Evolutionary conservation across 106 monocot genomes (phyloP), one percentile per base, ranked within the genome.

Genomic region (Hemerocallis citrina): DNA sequence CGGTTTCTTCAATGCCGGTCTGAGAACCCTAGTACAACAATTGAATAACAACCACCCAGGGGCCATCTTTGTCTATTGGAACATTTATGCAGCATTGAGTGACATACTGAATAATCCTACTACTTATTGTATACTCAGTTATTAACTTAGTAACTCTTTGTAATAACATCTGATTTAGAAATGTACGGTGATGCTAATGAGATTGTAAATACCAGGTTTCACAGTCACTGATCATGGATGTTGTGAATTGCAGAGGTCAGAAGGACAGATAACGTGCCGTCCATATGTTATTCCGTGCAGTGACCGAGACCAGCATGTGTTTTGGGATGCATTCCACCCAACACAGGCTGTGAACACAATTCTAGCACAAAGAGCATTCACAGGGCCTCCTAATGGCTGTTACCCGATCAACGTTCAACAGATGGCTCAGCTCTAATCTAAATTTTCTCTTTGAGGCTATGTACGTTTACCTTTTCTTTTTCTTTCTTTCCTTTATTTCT

Each of bases 241-340:
- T 42, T 85, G 89, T 36, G 84, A 75, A 24, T 11, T 78, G 20
- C 75, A 81, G 20, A 73, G 37, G 57, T 63, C 67, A 55, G 37
- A 27, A 14, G 81, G 58, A n/a, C 62, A 78, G 66, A 65, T 81
- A 13, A 73, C 74, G 2, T 89, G 89, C 72, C 50, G 80, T 16
- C 81, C 84, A 4, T 40, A 64, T 6, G 15, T 15, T 0, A 48
- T 55, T 17, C 81, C 85, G 1, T 90, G 81, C 61, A 27, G 23
- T 9, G 57, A 82, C 42, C 66, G 80, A 32, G 66, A 46, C 22
- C 67, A 72, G 44, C 52, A 79, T 36, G 65, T 82, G 4, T 90
- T 85, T 70, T 82, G 85, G 85, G 85, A 90, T 38, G 81, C 81
- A 0, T 85, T 68, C 74, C 85, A 90, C 46, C 85, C 85, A 2